phyloP scores from a whole-genome alignment of 202 grass and related monocot genomes.

The Schoenoplectus triqueter region DNA sequence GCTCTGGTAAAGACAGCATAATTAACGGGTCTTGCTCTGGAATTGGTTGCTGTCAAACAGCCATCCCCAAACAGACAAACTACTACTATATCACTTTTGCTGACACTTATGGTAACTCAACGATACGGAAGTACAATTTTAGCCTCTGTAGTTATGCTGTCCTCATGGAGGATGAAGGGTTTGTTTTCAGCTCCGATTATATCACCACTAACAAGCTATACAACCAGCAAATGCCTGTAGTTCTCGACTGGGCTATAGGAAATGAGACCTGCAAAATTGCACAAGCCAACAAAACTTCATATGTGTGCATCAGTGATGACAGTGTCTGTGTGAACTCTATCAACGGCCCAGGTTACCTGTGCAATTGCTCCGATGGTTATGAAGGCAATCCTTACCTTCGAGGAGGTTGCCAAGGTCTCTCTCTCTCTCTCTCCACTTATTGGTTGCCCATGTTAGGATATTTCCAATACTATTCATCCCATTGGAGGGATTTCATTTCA shows the following conservation, averaged over 20 bases:
- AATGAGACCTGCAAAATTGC: constrained; percentile 46
- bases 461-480: not conserved
- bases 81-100: not conserved
- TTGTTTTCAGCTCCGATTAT: constrained; percentile 51
- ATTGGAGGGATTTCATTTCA: not conserved
- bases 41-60: not conserved
- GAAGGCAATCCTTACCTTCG: constrained; percentile 61
- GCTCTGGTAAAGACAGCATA: not conserved
- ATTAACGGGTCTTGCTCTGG: constrained; percentile 1
- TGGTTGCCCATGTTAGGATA: not conserved
- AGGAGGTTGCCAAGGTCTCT: constrained; percentile 48
- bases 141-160: not conserved
- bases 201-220: constrained; percentile 39
- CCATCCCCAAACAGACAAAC: not conserved
- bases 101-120: not conserved
- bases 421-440: not conserved
- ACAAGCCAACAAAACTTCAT: constrained; percentile 27
- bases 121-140: not conserved
- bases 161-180: not conserved
- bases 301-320: constrained; percentile 51
- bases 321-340: constrained; percentile 58
- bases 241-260: constrained; percentile 69
- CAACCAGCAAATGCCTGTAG: constrained; percentile 36
- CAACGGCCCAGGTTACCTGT: constrained; percentile 59
- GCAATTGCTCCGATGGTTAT: constrained; percentile 60